A percentile compares a stretch with the other conserved stretches of the same genome.
Evolutionary conservation across 1,284 basidiomycete genomes (phyloP).

Genomic region (Puccinia novopanici): DNA sequence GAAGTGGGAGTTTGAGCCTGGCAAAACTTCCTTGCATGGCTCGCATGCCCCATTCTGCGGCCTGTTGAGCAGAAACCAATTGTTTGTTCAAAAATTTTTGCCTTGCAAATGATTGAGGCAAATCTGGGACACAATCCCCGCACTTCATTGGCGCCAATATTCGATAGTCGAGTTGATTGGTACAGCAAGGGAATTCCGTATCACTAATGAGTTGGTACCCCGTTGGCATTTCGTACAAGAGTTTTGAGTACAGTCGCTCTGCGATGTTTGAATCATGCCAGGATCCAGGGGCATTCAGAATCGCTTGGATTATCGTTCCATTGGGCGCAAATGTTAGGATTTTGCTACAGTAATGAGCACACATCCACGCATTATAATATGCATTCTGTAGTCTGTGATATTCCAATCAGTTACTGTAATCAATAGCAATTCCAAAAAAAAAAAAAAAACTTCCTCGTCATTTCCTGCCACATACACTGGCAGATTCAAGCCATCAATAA

Average conservation of each 20-base stretch:
- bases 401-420: too few species aligned
- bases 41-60: constrained; percentile 7
- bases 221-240: background rate
- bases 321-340: background rate
- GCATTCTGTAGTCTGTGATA: background rate
- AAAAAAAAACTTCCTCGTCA: constrained; percentile 9
- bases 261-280: constrained; percentile 1
- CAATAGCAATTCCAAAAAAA: too few species aligned
- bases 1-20: background rate
- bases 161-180: background rate
- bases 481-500: too few species aligned
- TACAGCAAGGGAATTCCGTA: background rate
- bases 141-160: background rate
- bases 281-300: too few species aligned
- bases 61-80: background rate
- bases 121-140: background rate
- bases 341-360: background rate
- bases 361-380: too few species aligned
- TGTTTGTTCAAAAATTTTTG: background rate
- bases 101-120: background rate
- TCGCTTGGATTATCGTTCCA: constrained; percentile 58
- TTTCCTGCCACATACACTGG: background rate
- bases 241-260: background rate
- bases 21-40: background rate
- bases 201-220: background rate